Percentiles rank a stretch among this genome's conserved stretches.
Evolutionary conservation across 2,329 filamentous ascomycete species (phyloP).

Genomic region (Pyricularia sp.): DNA sequence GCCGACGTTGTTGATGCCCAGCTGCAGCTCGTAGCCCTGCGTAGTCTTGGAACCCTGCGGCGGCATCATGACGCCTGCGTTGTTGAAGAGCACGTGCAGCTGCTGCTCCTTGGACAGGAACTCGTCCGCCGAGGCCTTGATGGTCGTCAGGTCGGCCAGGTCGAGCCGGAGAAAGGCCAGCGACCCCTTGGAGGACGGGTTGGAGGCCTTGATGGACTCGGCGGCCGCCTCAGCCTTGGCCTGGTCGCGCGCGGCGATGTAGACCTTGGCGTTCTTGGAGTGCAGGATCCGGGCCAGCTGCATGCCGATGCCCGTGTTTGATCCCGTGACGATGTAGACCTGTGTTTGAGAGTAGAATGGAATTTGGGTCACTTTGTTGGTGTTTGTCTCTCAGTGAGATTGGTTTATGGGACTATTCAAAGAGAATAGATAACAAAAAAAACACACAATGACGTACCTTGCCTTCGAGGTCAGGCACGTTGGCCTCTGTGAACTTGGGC

Average conservation of each 20-base stretch:
- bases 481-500: conserved; percentile 21
- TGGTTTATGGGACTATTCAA: too few species aligned
- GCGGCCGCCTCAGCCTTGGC: conserved; percentile 32
- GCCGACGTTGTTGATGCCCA: conserved; percentile 13
- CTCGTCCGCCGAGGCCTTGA: conserved; percentile 14
- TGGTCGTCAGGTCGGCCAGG: conserved; percentile 16
- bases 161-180: conserved; percentile 26
- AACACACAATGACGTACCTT: conserved; percentile 10
- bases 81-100: conserved; percentile 29
- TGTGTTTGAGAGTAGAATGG: conserved; percentile 4
- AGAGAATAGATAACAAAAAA: not conserved
- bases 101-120: conserved; percentile 15
- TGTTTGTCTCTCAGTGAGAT: too few species aligned
- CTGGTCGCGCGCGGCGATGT: conserved; percentile 35
- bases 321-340: conserved; percentile 37
- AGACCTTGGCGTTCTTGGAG: conserved; percentile 36
- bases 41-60: conserved; percentile 18
- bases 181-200: conserved; percentile 12
- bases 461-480: conserved; percentile 17
- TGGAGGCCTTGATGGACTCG: conserved; percentile 21
- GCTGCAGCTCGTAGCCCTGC: conserved; percentile 33
- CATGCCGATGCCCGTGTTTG: conserved; percentile 30
- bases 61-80: conserved; percentile 27
- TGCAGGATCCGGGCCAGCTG: conserved; percentile 42
- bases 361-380: too few species aligned